Evolutionary conservation across 2,329 filamentous ascomycete species (phyloP).

Genomic region (Colletotrichum sansevieriae): DNA sequence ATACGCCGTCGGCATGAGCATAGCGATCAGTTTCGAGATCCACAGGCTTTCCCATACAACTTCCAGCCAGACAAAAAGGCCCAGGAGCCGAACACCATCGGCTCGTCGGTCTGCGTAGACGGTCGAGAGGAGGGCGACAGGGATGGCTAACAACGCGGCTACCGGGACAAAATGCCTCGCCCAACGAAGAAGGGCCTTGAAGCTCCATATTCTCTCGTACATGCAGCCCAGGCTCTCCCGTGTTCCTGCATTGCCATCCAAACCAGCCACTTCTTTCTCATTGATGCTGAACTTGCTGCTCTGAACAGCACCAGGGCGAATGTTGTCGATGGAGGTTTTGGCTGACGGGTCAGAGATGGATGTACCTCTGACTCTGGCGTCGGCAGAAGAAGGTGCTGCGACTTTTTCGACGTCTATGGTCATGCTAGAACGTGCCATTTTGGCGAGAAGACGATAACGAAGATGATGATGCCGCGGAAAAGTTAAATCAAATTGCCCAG

Average conservation of each 20-base stretch:
- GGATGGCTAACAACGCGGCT: constrained; percentile 28
- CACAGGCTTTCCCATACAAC: constrained; percentile 23
- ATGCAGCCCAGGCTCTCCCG: constrained; percentile 22
- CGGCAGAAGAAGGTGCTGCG: background rate
- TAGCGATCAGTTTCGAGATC: constrained; percentile 28
- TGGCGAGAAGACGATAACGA: background rate
- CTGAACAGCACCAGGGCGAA: background rate
- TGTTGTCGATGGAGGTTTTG: constrained; percentile 31
- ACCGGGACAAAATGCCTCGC: constrained; percentile 29
- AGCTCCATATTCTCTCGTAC: constrained; percentile 28
- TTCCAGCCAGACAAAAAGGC: constrained; percentile 33
- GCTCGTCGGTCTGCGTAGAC: constrained; percentile 7
- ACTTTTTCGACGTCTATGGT: constrained; percentile 16
- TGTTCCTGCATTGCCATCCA: constrained; percentile 5
- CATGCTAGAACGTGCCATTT: background rate
- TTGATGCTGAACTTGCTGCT: constrained; percentile 26
- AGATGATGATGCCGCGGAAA: background rate
- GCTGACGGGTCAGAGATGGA: constrained; percentile 41
- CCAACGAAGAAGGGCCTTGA: constrained; percentile 27
- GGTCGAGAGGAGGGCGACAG: constrained; percentile 20
- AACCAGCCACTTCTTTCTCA: constrained; percentile 15
- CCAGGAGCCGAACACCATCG: constrained; percentile 25
- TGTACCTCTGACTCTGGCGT: constrained; percentile 1
- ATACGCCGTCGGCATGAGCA: constrained; percentile 22
- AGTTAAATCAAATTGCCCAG: background rate